Conservation (phyloP, 768 basidiomycete species). For the Auricularia cornea region DNA sequence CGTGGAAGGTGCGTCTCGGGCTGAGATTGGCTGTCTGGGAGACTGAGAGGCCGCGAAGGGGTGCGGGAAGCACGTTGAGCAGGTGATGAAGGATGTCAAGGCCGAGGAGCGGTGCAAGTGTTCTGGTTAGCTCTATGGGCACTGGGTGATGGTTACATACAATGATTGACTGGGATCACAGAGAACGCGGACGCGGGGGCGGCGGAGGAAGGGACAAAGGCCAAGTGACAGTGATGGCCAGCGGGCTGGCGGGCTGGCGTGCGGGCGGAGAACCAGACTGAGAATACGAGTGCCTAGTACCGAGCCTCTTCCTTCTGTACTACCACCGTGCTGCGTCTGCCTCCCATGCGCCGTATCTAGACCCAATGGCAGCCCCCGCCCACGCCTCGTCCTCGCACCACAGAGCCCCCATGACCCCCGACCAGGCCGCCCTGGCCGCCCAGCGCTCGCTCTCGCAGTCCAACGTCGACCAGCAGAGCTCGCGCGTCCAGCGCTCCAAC, state of each 20-base stretch:
- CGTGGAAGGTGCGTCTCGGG: constrained; percentile 50
- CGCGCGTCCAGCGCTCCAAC: neutral
- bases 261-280: neutral
- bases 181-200: neutral
- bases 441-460: neutral
- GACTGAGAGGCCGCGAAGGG: constrained; percentile 38
- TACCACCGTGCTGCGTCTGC: too few species aligned
- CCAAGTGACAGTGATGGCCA: neutral
- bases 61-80: constrained; percentile 58
- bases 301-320: too few species aligned
- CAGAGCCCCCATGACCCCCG: too few species aligned
- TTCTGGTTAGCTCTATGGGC: constrained; percentile 17
- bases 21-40: constrained; percentile 15
- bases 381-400: too few species aligned
- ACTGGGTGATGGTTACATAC: neutral
- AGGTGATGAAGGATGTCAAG: constrained; percentile 43
- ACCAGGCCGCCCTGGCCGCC: neutral
- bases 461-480: neutral
- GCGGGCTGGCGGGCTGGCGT: neutral
- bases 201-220: neutral
- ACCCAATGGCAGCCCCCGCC: too few species aligned
- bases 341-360: too few species aligned
- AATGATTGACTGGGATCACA: neutral
- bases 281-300: too few species aligned
- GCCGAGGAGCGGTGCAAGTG: constrained; percentile 44